Percentiles rank a stretch among this genome's conserved stretches.
Conservation (phyloP, 108 stramenopile genomes). For the Fragilariopsis cylindrus region DNA sequence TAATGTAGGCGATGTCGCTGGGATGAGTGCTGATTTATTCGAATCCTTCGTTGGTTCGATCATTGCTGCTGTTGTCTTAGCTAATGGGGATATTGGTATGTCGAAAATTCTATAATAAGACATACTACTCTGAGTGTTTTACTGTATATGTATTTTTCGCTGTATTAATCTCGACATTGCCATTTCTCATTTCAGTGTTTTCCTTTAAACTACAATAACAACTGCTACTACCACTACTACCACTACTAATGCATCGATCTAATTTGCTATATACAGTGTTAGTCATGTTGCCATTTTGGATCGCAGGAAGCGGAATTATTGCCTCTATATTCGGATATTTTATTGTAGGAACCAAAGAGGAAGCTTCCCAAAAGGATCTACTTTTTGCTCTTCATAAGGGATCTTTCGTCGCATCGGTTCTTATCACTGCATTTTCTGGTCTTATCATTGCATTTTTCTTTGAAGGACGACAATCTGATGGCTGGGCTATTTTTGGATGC, state of each 20-base stretch:
- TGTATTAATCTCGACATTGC: no score
- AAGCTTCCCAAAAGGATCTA: constrained; percentile 65
- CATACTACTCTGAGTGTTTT: no score
- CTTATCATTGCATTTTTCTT: constrained; percentile 53
- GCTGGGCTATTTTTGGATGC: constrained; percentile 76
- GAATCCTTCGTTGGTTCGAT: constrained; percentile 93
- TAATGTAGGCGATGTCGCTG: constrained; percentile 97
- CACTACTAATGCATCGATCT: no score
- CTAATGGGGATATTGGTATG: constrained; percentile 57
- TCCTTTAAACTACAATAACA: no score
- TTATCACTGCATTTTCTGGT: constrained; percentile 58
- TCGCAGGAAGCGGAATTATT: constrained; percentile 85
- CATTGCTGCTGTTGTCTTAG: constrained; percentile 89
- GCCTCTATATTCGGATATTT: constrained; percentile 81
- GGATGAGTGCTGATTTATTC: constrained; percentile 95
- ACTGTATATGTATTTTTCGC: no score
- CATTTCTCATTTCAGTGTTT: no score
- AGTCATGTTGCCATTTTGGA: constrained; percentile 85
- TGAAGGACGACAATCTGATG: constrained; percentile 41
- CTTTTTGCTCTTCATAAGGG: constrained; percentile 76
- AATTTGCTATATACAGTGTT: not conserved
- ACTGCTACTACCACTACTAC: no score
- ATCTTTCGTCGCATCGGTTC: constrained; percentile 69
- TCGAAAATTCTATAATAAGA: constrained; percentile 5
- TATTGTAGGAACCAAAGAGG: constrained; percentile 62